Percentiles rank a stretch among this genome's conserved stretches.
These are phyloP conservation scores for Grammothele lineata DNA, from an alignment of 768 basidiomycete species.

Conservation along the genomic window DNA sequence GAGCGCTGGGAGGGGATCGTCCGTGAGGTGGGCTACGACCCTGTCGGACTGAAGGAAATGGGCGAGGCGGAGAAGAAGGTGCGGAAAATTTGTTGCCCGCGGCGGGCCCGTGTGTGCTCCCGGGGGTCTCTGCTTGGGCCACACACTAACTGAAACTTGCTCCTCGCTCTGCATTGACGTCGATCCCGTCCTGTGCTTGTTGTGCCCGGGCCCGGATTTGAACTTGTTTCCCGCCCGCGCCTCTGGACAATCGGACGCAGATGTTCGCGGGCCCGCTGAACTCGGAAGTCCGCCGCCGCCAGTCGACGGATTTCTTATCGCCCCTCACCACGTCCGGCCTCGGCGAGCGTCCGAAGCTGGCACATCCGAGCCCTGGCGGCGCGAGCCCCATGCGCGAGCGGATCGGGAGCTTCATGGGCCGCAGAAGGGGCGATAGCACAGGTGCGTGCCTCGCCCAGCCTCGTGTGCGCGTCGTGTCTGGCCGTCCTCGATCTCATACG, in stretches of 20 bases:
- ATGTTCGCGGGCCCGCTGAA: constrained; percentile 80
- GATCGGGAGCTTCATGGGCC: constrained; percentile 51
- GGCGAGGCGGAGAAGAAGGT: constrained; percentile 88
- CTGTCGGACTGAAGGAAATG: constrained; percentile 75
- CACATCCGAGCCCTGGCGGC: constrained; percentile 43
- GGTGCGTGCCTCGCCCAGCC: constrained; percentile 30
- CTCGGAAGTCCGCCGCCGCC: constrained; percentile 84
- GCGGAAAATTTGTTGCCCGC: constrained; percentile 21
- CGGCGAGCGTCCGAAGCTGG: constrained; percentile 55
- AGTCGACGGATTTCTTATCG: constrained; percentile 69
- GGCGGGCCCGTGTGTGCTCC: too few relatives aligned
- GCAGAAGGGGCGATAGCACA: constrained; percentile 62
- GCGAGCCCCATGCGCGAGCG: constrained; percentile 61
- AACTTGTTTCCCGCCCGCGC: too few relatives aligned
- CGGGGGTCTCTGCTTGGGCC: too few relatives aligned
- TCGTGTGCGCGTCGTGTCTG: too few relatives aligned
- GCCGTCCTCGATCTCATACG: too few relatives aligned
- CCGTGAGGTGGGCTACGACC: constrained; percentile 68
- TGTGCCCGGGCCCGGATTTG: too few relatives aligned
- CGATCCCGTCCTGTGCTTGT: too few relatives aligned
- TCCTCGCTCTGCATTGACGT: too few relatives aligned
- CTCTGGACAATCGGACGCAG: constrained; percentile 37
- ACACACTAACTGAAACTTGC: too few relatives aligned
- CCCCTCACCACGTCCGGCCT: constrained; percentile 47
- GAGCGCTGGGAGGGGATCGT: constrained; percentile 90